These are phyloP conservation scores for Cryptococcus sp. DNA, from an alignment of 1,284 basidiomycete species.

Conservation along the genomic window DNA sequence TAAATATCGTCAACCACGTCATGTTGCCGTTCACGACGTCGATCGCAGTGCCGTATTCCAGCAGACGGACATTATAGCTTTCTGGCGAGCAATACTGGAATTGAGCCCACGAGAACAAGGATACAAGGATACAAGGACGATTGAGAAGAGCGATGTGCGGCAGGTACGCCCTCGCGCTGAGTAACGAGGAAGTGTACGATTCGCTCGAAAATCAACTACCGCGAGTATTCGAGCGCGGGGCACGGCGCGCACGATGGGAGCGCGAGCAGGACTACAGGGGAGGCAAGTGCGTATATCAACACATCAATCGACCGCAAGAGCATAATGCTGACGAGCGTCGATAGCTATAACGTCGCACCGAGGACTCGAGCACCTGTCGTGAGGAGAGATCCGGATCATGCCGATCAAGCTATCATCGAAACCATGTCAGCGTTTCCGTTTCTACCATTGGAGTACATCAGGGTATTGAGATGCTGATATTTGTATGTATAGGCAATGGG, in stretches of 20 bases:
- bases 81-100: no score
- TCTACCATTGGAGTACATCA: no score
- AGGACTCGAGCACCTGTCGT: constrained; percentile 44
- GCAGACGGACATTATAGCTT: no score
- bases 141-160: constrained; percentile 39
- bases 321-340: constrained; percentile 8
- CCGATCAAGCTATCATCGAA: constrained; percentile 52
- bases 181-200: constrained; percentile 41
- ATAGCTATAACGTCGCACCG: constrained; percentile 51
- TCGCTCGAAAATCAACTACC: constrained; percentile 32
- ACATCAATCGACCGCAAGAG: not conserved
- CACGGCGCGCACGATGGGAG: constrained; percentile 37
- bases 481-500: constrained; percentile 89
- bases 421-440: constrained; percentile 48
- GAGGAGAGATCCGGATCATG: constrained; percentile 55
- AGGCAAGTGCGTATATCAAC: constrained; percentile 21
- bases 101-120: no score
- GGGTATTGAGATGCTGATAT: no score
- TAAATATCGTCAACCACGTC: no score
- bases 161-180: constrained; percentile 43
- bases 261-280: constrained; percentile 39
- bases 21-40: no score
- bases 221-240: constrained; percentile 23
- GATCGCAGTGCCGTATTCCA: no score
- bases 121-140: not conserved